Evolutionary conservation across 2,329 filamentous ascomycete species (phyloP), one percentile per base, ranked within the genome.

Genomic region (Xylogone sp.): DNA sequence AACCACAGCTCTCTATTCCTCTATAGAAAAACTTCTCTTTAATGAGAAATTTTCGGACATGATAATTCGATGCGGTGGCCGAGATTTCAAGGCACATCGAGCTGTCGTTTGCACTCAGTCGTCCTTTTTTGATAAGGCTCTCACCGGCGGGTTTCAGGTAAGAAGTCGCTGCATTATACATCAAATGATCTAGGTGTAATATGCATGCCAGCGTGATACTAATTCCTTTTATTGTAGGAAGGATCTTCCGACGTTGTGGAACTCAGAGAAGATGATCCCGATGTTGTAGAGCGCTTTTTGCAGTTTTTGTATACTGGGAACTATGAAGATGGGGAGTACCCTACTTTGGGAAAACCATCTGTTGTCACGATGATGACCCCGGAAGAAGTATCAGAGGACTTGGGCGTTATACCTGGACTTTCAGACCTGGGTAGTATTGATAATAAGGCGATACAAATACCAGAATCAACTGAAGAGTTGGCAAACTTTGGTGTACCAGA

Each of bases 221-320:
- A 13, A 31, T 31, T 7, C 27, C 13, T 31, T 31, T 13, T 31
- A 13, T 31, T 31, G 27, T 31, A 31, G 27, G 27, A 31, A 31
- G 27, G 27, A 31, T 7, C 27, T 31, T 31, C 43, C 8, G 47
- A 31, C 9, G 47, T 52, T 16, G 54, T 96, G 54, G 73, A 86
- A 53, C 84, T 96, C 21, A 65, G 76, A 2, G 71, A 78, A 57
- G 86, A 90, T 60, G 79, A 90, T 60, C 69, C 88, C 44, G 85
- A 90, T 57, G 85, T 88, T 20, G 84, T 90, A 50, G 85, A 87
- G 54, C 90, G 84, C 67, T 89, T 92, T 61, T 79, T 94, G 60
- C 87, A 94, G 68, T 95, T 83, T 68, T 82, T 93, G 48, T 95
- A 95, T 71, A 92, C 88, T 1, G 81, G 81, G 66, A 88, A 95